Evolutionary conservation across 1,139 yeast genomes (phyloP).

Genomic region (Hansenula sp.): DNA sequence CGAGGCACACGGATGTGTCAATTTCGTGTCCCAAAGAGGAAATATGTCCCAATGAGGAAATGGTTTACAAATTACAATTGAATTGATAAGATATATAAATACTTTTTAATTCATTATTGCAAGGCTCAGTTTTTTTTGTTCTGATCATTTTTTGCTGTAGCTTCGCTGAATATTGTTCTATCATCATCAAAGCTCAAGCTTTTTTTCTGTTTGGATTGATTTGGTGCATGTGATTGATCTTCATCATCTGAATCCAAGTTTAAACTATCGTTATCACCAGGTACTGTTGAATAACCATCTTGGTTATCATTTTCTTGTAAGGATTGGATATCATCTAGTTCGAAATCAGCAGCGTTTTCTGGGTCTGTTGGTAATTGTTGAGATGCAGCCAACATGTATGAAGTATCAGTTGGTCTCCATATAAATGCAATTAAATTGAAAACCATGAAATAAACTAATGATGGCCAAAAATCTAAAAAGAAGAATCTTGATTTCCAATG

Average conservation of each 20-base stretch:
- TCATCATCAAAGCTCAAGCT: background rate
- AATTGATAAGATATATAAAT: too few relatives aligned
- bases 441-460: conserved; percentile 78
- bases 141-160: too few relatives aligned
- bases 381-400: conserved; percentile 91
- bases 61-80: too few relatives aligned
- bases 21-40: too few relatives aligned
- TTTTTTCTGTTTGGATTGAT: background rate
- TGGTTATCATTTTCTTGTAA: conserved; percentile 39
- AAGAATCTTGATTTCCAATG: conserved; percentile 94
- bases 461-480: conserved; percentile 91
- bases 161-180: background rate
- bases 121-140: too few relatives aligned
- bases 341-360: conserved; percentile 70
- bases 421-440: conserved; percentile 83
- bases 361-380: conserved; percentile 86
- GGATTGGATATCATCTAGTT: conserved; percentile 68
- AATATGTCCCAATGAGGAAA: too few relatives aligned
- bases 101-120: too few relatives aligned
- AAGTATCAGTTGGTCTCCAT: conserved; percentile 97
- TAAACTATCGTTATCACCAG: conserved; percentile 20
- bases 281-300: conserved; percentile 14
- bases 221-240: conserved; percentile 3
- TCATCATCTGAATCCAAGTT: conserved; percentile 18
- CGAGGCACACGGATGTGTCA: too few relatives aligned